phyloP scores from a whole-genome alignment of 2,329 filamentous ascomycete genomes.

The Fusarium sp. region DNA sequence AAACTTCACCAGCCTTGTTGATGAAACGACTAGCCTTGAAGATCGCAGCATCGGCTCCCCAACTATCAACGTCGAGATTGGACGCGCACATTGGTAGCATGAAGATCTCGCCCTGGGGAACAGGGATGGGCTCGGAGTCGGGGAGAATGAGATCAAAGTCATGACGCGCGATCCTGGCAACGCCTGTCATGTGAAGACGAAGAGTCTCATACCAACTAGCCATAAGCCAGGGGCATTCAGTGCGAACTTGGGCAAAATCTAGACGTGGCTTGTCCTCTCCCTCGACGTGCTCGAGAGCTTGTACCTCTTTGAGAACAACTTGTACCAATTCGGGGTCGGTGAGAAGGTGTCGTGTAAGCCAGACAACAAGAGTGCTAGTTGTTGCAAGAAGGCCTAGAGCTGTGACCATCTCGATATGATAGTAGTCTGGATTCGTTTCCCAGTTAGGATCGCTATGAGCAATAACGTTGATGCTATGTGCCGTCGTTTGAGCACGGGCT shows the following conservation, averaged over 20 bases:
- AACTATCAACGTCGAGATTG: conserved; percentile 48
- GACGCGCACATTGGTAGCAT: conserved; percentile 53
- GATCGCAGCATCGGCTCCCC: conserved; percentile 48
- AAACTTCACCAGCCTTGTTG: conserved; percentile 39
- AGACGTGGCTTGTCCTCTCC: conserved; percentile 31
- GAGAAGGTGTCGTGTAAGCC: conserved; percentile 51
- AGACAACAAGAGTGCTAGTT: conserved; percentile 51
- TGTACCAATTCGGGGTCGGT: conserved; percentile 37
- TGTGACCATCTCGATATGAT: conserved; percentile 53
- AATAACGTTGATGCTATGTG: conserved; percentile 52
- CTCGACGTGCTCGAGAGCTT: conserved; percentile 30
- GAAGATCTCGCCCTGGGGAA: conserved; percentile 51
- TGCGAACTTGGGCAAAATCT: conserved; percentile 44
- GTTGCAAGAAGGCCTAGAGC: conserved; percentile 52
- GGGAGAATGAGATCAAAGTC: conserved; percentile 48
- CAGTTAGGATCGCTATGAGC: conserved; percentile 50
- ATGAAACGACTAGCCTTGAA: conserved; percentile 53
- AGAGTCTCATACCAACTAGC: conserved; percentile 53
- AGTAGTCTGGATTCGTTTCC: conserved; percentile 53
- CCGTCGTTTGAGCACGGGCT: conserved; percentile 43
- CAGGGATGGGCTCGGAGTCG: conserved; percentile 33
- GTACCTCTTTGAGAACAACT: conserved; percentile 45
- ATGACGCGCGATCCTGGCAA: conserved; percentile 50
- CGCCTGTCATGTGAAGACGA: conserved; percentile 52
- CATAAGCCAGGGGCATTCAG: conserved; percentile 51